Evolutionary conservation across 1,284 basidiomycete genomes (phyloP).

Genomic region (Agroathelia rolfsii): DNA sequence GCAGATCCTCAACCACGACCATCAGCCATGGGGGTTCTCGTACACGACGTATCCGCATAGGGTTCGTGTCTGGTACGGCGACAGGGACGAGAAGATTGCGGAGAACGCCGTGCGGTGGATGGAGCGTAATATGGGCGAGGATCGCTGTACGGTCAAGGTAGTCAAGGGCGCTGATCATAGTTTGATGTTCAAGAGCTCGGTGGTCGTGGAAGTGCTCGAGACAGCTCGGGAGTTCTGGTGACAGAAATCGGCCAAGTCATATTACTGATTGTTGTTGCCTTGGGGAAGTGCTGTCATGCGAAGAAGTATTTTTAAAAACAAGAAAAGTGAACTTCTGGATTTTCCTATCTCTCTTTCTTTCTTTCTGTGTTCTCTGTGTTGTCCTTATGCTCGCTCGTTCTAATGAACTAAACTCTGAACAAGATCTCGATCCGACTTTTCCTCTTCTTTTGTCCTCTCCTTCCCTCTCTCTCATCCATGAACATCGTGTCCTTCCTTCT

Average conservation of each 20-base stretch:
- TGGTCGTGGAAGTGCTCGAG: slow-evolving; percentile 85
- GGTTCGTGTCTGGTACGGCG: slow-evolving; percentile 91
- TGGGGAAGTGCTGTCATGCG: too few species aligned
- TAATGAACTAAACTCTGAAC: neutral
- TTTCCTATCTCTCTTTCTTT: too few species aligned
- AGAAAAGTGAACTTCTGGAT: too few species aligned
- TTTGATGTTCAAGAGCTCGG: slow-evolving; percentile 82
- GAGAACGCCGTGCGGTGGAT: slow-evolving; percentile 85
- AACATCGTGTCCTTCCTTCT: too few species aligned
- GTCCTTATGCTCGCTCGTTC: neutral
- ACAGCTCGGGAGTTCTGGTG: slow-evolving; percentile 52
- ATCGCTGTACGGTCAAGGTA: slow-evolving; percentile 68
- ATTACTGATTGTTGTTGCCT: too few species aligned
- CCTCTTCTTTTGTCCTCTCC: slow-evolving; percentile 2
- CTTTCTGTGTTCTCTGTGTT: neutral
- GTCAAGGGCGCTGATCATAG: slow-evolving; percentile 86
- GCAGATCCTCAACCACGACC: slow-evolving; percentile 82
- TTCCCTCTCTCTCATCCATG: neutral
- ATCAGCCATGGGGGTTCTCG: slow-evolving; percentile 77
- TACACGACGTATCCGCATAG: slow-evolving; percentile 68
- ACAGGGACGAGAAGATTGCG: slow-evolving; percentile 86
- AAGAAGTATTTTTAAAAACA: too few species aligned
- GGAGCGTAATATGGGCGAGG: slow-evolving; percentile 75
- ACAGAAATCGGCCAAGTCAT: too few species aligned
- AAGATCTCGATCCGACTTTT: neutral